Evolutionary conservation across 1,284 basidiomycete species (phyloP).

Genomic region (Mrakiaceae sp.): DNA sequence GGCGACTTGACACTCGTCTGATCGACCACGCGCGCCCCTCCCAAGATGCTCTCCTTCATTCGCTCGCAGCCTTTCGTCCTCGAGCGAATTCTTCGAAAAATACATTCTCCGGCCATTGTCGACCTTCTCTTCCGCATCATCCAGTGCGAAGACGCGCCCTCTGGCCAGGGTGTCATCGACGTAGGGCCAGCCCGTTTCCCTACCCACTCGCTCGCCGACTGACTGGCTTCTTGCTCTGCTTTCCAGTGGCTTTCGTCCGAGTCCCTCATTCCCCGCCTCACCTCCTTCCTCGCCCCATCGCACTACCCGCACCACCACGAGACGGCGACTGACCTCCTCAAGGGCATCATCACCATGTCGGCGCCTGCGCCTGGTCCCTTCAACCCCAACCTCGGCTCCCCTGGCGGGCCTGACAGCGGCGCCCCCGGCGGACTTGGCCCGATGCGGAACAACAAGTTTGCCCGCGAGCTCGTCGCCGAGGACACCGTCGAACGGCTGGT

Average conservation of each 20-base stretch:
- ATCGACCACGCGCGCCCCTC: background rate
- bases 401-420: constrained; percentile 32
- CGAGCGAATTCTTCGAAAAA: constrained; percentile 69
- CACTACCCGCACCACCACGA: constrained; percentile 70
- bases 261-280: constrained; percentile 67
- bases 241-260: constrained; percentile 75
- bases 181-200: constrained; percentile 43
- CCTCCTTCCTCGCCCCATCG: constrained; percentile 70
- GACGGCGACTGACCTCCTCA: constrained; percentile 83
- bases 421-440: constrained; percentile 31
- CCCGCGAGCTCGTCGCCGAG: constrained; percentile 73
- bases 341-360: constrained; percentile 88
- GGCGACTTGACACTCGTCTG: background rate
- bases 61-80: constrained; percentile 71
- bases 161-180: constrained; percentile 70
- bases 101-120: constrained; percentile 82
- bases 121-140: constrained; percentile 87
- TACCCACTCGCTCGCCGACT: constrained; percentile 20
- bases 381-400: constrained; percentile 47
- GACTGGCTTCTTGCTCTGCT: constrained; percentile 28
- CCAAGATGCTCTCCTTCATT: constrained; percentile 84
- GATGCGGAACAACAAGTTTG: constrained; percentile 57
- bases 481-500: constrained; percentile 62
- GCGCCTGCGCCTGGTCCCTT: constrained; percentile 64
- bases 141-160: constrained; percentile 78